A percentile compares a stretch with the other conserved stretches of the same genome.
Conservation (phyloP, 345 rosid species). For the Triadica sebifera region DNA sequence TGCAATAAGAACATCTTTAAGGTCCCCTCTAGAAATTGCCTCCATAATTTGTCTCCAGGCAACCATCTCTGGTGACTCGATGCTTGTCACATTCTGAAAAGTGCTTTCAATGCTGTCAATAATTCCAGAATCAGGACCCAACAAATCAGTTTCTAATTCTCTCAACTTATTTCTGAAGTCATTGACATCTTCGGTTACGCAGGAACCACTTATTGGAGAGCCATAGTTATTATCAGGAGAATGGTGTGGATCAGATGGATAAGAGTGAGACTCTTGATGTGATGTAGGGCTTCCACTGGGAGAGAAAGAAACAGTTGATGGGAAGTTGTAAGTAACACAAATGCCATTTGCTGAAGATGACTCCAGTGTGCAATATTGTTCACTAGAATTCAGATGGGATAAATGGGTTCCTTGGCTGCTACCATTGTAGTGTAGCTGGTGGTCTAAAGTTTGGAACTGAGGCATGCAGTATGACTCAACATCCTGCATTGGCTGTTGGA, state of each 20-base stretch:
- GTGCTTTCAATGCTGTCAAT: constrained; percentile 40
- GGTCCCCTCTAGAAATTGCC: constrained; percentile 56
- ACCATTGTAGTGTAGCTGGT: constrained; percentile 27
- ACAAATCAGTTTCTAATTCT: constrained; percentile 77
- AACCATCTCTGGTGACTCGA: constrained; percentile 32
- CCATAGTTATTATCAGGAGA: constrained; percentile 59
- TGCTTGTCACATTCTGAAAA: constrained; percentile 21
- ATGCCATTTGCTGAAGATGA: constrained; percentile 49
- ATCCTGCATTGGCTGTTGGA: constrained; percentile 41
- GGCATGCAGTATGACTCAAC: constrained; percentile 42
- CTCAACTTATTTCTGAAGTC: constrained; percentile 66
- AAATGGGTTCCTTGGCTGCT: constrained; percentile 17
- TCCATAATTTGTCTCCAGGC: constrained; percentile 49
- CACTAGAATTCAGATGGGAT: constrained; percentile 37
- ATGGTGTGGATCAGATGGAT: constrained; percentile 31
- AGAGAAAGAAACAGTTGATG: constrained; percentile 46
- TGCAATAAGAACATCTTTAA: constrained; percentile 58
- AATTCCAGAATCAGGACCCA: constrained; percentile 74
- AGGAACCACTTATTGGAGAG: constrained; percentile 69
- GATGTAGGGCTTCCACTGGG: constrained; percentile 48
- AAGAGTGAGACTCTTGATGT: constrained; percentile 45
- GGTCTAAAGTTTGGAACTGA: constrained; percentile 38
- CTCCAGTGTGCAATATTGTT: constrained; percentile 57
- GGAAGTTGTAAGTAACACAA: constrained; percentile 34
- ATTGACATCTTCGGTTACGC: constrained; percentile 63